A percentile compares a stretch with the other conserved stretches of the same genome.
These are phyloP conservation scores for Pseudoneurospora amorphoporcata DNA, from an alignment of 495 filamentous ascomycete genomes.

Conservation along the genomic window DNA sequence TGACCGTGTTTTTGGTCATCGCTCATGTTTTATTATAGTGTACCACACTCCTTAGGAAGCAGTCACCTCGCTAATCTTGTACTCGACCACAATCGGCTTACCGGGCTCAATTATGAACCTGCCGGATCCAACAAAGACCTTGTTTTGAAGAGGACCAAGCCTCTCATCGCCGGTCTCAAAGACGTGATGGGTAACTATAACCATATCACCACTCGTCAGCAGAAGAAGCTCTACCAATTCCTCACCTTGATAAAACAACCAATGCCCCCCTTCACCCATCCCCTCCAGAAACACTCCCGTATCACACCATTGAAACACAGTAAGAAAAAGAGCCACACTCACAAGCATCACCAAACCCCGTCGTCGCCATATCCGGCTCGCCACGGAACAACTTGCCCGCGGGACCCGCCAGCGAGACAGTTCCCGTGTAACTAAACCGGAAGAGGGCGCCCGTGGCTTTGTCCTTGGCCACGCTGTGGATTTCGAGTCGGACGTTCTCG, in stretches of 20 bases:
- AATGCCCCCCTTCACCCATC: background rate
- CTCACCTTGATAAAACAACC: background rate
- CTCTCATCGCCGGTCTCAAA: constrained; percentile 45
- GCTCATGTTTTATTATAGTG: background rate
- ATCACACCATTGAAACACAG: background rate
- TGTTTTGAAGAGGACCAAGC: constrained; percentile 40
- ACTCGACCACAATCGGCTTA: constrained; percentile 46
- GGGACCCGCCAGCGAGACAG: constrained; percentile 27
- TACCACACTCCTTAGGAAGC: background rate
- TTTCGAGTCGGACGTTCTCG: constrained; percentile 40
- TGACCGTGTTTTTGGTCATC: background rate
- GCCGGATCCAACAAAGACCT: constrained; percentile 46
- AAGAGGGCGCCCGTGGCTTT: constrained; percentile 26
- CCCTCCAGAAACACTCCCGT: background rate
- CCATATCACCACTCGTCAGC: background rate
- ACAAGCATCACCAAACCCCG: constrained; percentile 48
- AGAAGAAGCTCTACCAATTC: background rate
- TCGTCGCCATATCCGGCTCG: constrained; percentile 36
- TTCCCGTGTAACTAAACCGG: constrained; percentile 42
- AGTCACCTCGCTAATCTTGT: constrained; percentile 47
- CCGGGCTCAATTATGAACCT: constrained; percentile 44
- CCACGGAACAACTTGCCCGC: constrained; percentile 35
- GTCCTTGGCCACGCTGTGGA: constrained; percentile 37
- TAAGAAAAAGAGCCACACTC: constrained; percentile 15
- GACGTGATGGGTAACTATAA: constrained; percentile 38